These are phyloP conservation scores for Blastocystis sp. DNA, from an alignment of 352 stramenopile genomes.

Conservation along the genomic window DNA sequence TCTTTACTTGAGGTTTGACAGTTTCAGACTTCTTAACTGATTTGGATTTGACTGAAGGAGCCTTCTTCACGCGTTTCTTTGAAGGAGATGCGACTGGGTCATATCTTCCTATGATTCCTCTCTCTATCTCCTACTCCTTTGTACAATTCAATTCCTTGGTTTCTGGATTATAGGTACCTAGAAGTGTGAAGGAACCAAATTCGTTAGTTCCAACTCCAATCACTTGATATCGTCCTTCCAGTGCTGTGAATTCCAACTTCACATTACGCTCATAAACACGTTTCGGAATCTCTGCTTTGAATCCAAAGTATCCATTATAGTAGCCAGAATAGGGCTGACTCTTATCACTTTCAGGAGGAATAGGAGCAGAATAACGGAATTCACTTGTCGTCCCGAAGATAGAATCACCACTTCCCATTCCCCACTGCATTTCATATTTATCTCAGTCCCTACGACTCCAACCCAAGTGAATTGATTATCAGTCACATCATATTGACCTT, in stretches of 20 bases:
- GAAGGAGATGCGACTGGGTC: background rate
- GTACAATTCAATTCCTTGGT: conserved; percentile 46
- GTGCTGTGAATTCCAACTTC: background rate
- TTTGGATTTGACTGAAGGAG: background rate
- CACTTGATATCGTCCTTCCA: background rate
- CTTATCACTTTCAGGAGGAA: background rate
- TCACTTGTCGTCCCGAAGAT: conserved; percentile 44
- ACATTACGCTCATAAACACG: conserved; percentile 36
- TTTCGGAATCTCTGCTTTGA: conserved; percentile 9
- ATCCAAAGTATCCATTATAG: conserved; percentile 43
- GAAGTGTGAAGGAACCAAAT: conserved; percentile 25
- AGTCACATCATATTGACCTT: conserved; percentile 30
- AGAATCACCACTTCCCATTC: conserved; percentile 20
- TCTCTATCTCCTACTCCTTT: background rate
- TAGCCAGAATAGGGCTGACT: background rate
- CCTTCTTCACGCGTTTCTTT: background rate
- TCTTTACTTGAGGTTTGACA: background rate
- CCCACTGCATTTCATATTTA: conserved; percentile 17
- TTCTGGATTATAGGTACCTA: background rate
- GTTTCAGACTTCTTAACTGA: background rate
- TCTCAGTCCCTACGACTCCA: background rate
- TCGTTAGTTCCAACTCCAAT: conserved; percentile 41
- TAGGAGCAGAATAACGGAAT: background rate
- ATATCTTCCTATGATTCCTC: background rate
- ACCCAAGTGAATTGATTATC: background rate